Base-by-base conservation (phyloP, 2,329 filamentous ascomycete genomes). In the Sporothrix euskadiensis region DNA sequence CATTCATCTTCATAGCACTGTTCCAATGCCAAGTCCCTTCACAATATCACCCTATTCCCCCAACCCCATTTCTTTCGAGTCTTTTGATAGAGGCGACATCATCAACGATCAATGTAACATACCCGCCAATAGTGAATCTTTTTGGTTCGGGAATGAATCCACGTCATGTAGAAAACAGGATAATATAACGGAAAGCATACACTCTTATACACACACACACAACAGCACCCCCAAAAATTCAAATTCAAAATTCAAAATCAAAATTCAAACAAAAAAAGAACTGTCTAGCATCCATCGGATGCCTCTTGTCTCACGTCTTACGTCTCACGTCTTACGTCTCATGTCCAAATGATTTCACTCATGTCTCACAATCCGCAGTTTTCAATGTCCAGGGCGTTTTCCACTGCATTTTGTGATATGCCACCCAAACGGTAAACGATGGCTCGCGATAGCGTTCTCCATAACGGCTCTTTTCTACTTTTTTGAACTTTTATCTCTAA, bases 131-230 rank as follows among this genome's bases (percentile, higher is more conserved):
- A 68, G 52, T 72, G 47, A 69, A 35, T 54, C 22, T 52, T 52
- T 56, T 73, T 72, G 75, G 61, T 30, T 63, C 30, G 74, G 76
- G 75, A 76, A 77, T 77, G 76, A 77, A 77, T 76, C 66, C 65
- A 75, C 73, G 76, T 77, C 75, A 77, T 77, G 76, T 77, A 77
- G 73, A 75, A 74, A 77, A 75, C 74, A 77, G 75, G 76, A 77
- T 76, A 76, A 75, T 77, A 74, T 74, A 75, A 72, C 74, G 75
- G 76, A 77, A 75, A 72, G 76, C 74, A 76, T 75, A 75, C 74
- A 74, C 74, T 75, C 61, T 35, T 16, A 52, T 35, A 49, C 63
- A 68, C 41, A 49, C 35, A 68, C 4, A 4, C 35, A 49, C 26
- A 68, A 44, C 8, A 16, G 14, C n/a, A 63, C n/a, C 12, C 39